A percentile compares a stretch with the other conserved stretches of the same genome.
phyloP scores from a whole-genome alignment of 306 rosid genomes.

The peach (Prunus persica) region Prunus_persica_NCBIv2 NC_034009.1:30830501-30831000 shows the following conservation, averaged over 20 bases:
- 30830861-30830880: no score
- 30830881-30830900: conserved; percentile 69
- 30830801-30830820: no score
- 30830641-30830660: background rate
- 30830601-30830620: background rate
- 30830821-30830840: no score
- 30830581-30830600: conserved; percentile 29
- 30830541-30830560: conserved; percentile 5
- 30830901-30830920: conserved; percentile 79
- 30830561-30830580: background rate
- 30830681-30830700: no score
- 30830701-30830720: no score
- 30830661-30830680: no score
- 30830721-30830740: no score
- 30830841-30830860: no score
- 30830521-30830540: conserved; percentile 45
- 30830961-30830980: conserved; percentile 23
- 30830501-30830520: conserved; percentile 33
- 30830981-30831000: no score
- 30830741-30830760: no score
- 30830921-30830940: conserved; percentile 56
- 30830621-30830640: background rate
- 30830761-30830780: no score
- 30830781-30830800: no score
- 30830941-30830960: conserved; percentile 93